These are phyloP conservation scores for Quercus mongolica DNA, from an alignment of 306 rosid species.

Conservation along the genomic window DNA sequence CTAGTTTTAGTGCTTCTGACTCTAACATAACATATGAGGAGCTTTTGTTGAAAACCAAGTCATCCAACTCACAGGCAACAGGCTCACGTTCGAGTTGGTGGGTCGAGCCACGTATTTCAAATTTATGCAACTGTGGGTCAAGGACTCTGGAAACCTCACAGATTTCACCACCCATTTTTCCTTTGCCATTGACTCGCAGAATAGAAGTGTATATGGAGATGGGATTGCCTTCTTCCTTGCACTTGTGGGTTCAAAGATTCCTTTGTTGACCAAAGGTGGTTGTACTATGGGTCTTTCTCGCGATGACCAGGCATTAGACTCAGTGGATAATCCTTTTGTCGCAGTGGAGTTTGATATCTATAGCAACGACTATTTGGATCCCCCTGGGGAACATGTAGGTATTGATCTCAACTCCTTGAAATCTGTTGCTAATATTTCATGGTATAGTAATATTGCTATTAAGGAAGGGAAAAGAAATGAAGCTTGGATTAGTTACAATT, in stretches of 20 bases:
- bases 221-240: constrained; percentile 53
- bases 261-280: constrained; percentile 22
- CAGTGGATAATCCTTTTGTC: constrained; percentile 31
- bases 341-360: constrained; percentile 55
- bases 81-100: constrained; percentile 4
- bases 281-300: constrained; percentile 39
- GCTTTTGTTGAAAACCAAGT: neutral
- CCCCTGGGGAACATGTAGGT: constrained; percentile 34
- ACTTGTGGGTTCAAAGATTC: constrained; percentile 24
- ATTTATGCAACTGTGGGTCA: constrained; percentile 37
- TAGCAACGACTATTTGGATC: constrained; percentile 7
- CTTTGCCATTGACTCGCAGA: constrained; percentile 25
- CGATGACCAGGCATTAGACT: neutral
- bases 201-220: neutral
- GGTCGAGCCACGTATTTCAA: constrained; percentile 37
- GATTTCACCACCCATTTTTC: constrained; percentile 45
- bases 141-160: constrained; percentile 24
- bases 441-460: constrained; percentile 17
- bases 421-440: constrained; percentile 23
- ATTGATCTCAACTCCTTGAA: constrained; percentile 32
- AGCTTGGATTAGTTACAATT: constrained; percentile 33
- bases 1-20: constrained; percentile 7
- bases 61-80: constrained; percentile 18
- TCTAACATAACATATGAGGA: neutral
- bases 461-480: constrained; percentile 17